Percentiles rank a stretch among this genome's conserved stretches.
Evolutionary conservation across 306 rosid genomes (phyloP).

Genomic region (Senna tora): DNA sequence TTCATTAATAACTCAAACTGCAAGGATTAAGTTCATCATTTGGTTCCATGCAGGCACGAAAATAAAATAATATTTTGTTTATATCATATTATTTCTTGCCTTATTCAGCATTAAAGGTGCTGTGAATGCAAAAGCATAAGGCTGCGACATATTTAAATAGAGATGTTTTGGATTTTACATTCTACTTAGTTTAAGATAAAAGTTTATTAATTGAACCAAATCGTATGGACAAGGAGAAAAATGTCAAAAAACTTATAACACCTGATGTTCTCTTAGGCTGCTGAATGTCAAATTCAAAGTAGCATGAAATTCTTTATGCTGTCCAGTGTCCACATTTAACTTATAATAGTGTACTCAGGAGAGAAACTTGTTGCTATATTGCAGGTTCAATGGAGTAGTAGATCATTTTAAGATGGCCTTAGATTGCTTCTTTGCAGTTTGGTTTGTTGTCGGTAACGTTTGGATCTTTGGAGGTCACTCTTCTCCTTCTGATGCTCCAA

Average conservation of each 20-base stretch:
- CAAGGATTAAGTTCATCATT: background rate
- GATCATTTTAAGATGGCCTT: constrained; percentile 68
- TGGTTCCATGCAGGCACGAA: background rate
- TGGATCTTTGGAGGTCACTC: constrained; percentile 69
- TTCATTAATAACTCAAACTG: background rate
- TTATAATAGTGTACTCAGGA: constrained; percentile 7
- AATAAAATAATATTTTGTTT: background rate
- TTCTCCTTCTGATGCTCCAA: constrained; percentile 63
- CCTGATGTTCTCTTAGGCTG: background rate
- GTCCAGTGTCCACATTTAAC: background rate
- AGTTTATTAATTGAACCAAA: background rate
- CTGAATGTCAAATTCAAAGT: background rate
- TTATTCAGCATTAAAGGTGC: background rate
- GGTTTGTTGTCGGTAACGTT: constrained; percentile 70
- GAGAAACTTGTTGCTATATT: constrained; percentile 31
- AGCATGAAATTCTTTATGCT: background rate
- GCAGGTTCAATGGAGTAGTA: constrained; percentile 50
- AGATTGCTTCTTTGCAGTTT: constrained; percentile 66
- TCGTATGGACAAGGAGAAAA: constrained; percentile 15
- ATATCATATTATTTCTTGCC: background rate
- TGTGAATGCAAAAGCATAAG: background rate
- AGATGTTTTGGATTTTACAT: background rate
- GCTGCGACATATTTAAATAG: background rate
- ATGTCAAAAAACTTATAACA: background rate
- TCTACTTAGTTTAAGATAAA: background rate